Base-by-base conservation (phyloP, 768 basidiomycete genomes). In the Suillus placidus region DNA sequence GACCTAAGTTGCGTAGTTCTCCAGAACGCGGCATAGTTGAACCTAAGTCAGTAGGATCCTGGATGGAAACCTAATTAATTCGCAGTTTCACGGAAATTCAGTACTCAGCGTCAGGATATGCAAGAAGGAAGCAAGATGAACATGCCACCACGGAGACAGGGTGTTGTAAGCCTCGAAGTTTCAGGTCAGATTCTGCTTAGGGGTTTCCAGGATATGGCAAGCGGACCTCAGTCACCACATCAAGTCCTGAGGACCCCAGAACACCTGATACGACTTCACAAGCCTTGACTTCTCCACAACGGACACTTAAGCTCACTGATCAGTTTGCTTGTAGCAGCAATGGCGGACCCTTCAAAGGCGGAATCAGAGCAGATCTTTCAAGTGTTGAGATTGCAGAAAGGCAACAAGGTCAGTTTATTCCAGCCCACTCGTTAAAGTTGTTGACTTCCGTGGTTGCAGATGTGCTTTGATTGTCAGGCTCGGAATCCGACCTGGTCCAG, bases 401-500 rank as follows among this genome's bases (percentile, higher is more conserved):
- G 87, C 9, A 98, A 98, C 81, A 94, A 91, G 81, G 93, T 90
- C 5, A 8, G 68, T n/a, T n/a, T 3, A 16, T 60, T 42, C 32
- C 26, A 32, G 0, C 6, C n/a, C 10, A 20, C 38, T 30, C 9
- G 30, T 13, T 18, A 38, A 42, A 26, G 35, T 32, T 20, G 40
- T 20, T 60, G 38, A 60, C 30, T 30, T 42, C 40, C 26, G 26
- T 20, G 38, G 20, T 30, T 60, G 26, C 26, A 94, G 92, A 82
- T 85, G 74, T 99, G 97, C 80, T 97, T 97, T 72, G 97, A 99
- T 77, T 98, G 97, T 76, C 85, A 87, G 72, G 95, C 96, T 56
- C 90, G 95, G 72, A 97, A 97, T 80, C 97, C 97, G 55, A 97
- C 95, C 38, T 99, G 97, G 97, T 90, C 95, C 4, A 95, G 94